These are phyloP conservation scores for Dendrostoma leiphaemia DNA, from an alignment of 2,329 filamentous ascomycete genomes.

Conservation along the genomic window DNA sequence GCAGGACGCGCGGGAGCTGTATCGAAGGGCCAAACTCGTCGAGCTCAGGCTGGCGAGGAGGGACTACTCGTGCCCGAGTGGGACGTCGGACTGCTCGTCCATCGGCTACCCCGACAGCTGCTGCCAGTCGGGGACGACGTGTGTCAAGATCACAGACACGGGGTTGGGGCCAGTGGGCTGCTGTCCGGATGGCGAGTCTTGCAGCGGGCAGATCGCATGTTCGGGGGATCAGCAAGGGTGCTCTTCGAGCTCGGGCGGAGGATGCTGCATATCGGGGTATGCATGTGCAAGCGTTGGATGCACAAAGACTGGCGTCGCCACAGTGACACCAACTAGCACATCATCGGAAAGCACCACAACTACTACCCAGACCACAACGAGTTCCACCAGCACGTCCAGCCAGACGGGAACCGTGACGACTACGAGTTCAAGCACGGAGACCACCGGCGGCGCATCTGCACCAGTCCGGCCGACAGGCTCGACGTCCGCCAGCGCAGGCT, in stretches of 20 bases:
- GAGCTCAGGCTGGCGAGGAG: slow-evolving; percentile 52
- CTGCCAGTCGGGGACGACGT: slow-evolving; percentile 65
- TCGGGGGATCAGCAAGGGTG: slow-evolving; percentile 66
- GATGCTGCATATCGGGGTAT: slow-evolving; percentile 73
- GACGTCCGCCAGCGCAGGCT: slow-evolving; percentile 37
- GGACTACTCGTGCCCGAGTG: slow-evolving; percentile 63
- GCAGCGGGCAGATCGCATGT: slow-evolving; percentile 59
- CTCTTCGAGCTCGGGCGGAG: slow-evolving; percentile 63
- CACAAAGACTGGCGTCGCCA: slow-evolving; percentile 29
- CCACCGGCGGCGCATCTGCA: slow-evolving; percentile 31
- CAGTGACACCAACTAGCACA: slow-evolving; percentile 27
- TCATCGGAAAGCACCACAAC: slow-evolving; percentile 30
- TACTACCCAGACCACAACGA: slow-evolving; percentile 36
- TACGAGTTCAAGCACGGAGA: slow-evolving; percentile 34
- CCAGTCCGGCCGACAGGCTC: slow-evolving; percentile 48
- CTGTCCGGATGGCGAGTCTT: slow-evolving; percentile 64
- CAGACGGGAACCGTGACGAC: not conserved
- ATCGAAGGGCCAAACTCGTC: slow-evolving; percentile 44
- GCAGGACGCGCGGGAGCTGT: slow-evolving; percentile 26
- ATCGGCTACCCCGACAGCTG: slow-evolving; percentile 71
- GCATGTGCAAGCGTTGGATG: slow-evolving; percentile 70
- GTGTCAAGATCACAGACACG: slow-evolving; percentile 61
- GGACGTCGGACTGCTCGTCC: slow-evolving; percentile 61
- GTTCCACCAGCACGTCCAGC: slow-evolving; percentile 24
- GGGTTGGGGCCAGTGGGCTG: slow-evolving; percentile 70